These are phyloP conservation scores for Lentithecium fluviatile DNA, from an alignment of 495 filamentous ascomycete species.

Conservation along the genomic window DNA sequence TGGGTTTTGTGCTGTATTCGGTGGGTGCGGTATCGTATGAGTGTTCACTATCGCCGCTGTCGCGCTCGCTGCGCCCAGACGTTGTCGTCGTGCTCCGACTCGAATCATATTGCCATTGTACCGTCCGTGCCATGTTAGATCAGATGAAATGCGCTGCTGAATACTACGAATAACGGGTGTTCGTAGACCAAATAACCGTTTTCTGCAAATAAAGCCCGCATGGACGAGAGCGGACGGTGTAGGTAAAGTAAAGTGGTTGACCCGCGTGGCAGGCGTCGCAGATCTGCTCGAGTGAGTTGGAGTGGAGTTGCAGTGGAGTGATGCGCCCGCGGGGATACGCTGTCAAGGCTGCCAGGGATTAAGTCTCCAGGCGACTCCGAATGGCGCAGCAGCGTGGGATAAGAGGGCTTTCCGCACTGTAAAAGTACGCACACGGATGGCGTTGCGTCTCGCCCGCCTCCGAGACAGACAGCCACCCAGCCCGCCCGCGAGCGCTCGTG, in stretches of 20 bases:
- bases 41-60: slow-evolving; percentile 60
- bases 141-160: background rate
- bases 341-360: background rate
- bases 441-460: background rate
- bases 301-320: no score
- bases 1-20: slow-evolving; percentile 51
- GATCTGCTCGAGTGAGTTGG: background rate
- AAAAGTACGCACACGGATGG: background rate
- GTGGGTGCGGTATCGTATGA: slow-evolving; percentile 71
- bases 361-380: background rate
- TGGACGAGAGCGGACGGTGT: background rate
- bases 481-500: background rate
- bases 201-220: background rate
- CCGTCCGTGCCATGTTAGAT: slow-evolving; percentile 26
- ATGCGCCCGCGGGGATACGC: no score
- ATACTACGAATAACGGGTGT: background rate
- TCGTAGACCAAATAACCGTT: background rate
- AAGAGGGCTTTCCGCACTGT: background rate
- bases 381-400: slow-evolving; percentile 3
- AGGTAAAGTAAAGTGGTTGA: background rate
- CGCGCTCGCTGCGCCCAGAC: slow-evolving; percentile 38
- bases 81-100: slow-evolving; percentile 34
- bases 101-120: slow-evolving; percentile 29
- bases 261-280: background rate
- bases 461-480: slow-evolving; percentile 1